phyloP scores from a whole-genome alignment of 2,329 filamentous ascomycete genomes.

The Curvularia hawaiiensis region DNA sequence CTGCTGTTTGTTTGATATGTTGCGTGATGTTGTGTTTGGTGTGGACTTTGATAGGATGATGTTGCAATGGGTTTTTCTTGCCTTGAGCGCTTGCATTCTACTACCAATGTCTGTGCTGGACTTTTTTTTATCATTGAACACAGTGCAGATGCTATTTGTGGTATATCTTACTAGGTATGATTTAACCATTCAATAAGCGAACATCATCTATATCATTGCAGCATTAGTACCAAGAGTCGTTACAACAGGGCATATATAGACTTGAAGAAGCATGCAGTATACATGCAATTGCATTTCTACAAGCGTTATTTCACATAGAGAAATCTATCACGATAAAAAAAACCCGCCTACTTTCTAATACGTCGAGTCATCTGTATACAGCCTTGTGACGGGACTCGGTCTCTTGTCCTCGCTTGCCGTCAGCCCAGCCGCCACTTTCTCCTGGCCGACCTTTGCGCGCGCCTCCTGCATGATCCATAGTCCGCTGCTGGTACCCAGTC shows the following conservation, averaged over 20 bases:
- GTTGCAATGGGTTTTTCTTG: background rate
- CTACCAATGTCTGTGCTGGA: background rate
- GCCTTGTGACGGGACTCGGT: constrained; percentile 36
- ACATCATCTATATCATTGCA: background rate
- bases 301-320: background rate
- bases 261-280: background rate
- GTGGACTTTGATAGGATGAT: background rate
- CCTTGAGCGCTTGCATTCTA: background rate
- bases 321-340: background rate
- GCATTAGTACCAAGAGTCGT: background rate
- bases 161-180: too few relatives aligned
- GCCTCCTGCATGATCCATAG: constrained; percentile 60
- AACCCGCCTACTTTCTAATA: constrained; percentile 1
- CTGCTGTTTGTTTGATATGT: constrained; percentile 1
- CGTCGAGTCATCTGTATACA: constrained; percentile 45
- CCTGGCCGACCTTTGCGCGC: constrained; percentile 31
- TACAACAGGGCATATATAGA: background rate
- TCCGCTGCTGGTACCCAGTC: constrained; percentile 62
- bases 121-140: background rate
- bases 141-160: background rate
- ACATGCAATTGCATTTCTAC: background rate
- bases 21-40: background rate
- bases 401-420: constrained; percentile 18
- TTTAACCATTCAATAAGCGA: background rate
- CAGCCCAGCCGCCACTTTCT: constrained; percentile 27